Percentiles rank a stretch among this genome's conserved stretches.
Conservation (phyloP, 2,329 filamentous ascomycete species). For the Corinectria fuckeliana region DNA sequence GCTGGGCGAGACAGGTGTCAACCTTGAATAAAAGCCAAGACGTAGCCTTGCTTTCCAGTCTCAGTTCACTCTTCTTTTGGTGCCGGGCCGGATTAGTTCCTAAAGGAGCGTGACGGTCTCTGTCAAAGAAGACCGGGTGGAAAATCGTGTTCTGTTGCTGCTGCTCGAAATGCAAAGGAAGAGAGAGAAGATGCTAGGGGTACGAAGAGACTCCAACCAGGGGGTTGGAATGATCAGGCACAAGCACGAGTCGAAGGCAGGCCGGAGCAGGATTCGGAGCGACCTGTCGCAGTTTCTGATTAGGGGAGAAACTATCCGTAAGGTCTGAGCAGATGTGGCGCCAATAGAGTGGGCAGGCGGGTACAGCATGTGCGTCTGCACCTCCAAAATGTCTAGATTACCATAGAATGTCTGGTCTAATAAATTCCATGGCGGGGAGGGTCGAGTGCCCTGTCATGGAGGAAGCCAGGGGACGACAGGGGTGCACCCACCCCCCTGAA, state of each 20-base stretch:
- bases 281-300: constrained; percentile 8
- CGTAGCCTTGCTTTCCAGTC: constrained; percentile 16
- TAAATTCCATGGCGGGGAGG: neutral
- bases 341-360: constrained; percentile 4
- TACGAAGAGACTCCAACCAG: constrained; percentile 21
- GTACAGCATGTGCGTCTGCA: neutral
- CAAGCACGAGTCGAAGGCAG: neutral
- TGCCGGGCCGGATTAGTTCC: constrained; percentile 1
- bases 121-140: constrained; percentile 45
- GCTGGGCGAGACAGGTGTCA: constrained; percentile 18
- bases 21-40: constrained; percentile 5
- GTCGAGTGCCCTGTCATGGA: neutral
- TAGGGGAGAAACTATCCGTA: constrained; percentile 1
- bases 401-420: neutral
- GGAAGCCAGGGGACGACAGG: neutral
- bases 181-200: constrained; percentile 15
- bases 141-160: constrained; percentile 17
- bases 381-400: neutral
- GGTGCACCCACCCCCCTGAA: too few species aligned
- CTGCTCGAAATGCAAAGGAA: constrained; percentile 22
- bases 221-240: constrained; percentile 16
- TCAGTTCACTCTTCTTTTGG: neutral
- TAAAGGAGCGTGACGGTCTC: constrained; percentile 44
- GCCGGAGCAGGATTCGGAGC: neutral
- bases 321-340: constrained; percentile 2